A percentile compares a stretch with the other conserved stretches of the same genome.
phyloP scores from a whole-genome alignment of 768 basidiomycete species.

The Termitomyces sp. region DNA sequence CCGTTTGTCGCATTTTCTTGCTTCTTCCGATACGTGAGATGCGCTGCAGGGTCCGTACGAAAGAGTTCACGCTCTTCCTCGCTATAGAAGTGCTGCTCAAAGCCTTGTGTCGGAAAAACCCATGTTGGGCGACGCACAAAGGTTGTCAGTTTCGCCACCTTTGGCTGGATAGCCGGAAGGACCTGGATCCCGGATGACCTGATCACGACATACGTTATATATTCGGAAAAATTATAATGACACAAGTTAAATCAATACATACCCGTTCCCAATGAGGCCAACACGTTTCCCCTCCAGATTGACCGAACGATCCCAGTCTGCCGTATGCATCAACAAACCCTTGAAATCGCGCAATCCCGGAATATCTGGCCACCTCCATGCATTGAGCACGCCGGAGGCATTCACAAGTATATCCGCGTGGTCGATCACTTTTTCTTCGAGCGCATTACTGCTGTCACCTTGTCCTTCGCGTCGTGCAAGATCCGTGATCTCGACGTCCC shows the following conservation, averaged over 20 bases:
- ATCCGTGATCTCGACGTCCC: constrained; percentile 24
- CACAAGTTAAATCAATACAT: background rate
- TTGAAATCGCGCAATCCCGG: constrained; percentile 26
- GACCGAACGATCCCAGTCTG: constrained; percentile 23
- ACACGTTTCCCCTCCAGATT: constrained; percentile 29
- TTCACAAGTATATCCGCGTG: constrained; percentile 29
- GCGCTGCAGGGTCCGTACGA: constrained; percentile 29
- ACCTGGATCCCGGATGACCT: constrained; percentile 31
- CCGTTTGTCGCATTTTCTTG: constrained; percentile 36
- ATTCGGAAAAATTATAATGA: background rate
- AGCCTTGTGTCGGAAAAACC: constrained; percentile 22
- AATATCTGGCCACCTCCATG: constrained; percentile 35
- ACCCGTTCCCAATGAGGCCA: constrained; percentile 35
- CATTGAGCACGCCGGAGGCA: constrained; percentile 28
- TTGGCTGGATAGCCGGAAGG: constrained; percentile 26
- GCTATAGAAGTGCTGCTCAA: constrained; percentile 26
- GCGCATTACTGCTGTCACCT: background rate
- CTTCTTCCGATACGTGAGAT: constrained; percentile 35
- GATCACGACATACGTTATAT: background rate
- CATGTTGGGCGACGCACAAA: constrained; percentile 29
- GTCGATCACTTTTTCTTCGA: constrained; percentile 16
- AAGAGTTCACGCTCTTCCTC: constrained; percentile 37
- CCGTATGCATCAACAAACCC: constrained; percentile 31
- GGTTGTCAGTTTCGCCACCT: constrained; percentile 28
- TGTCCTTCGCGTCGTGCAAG: background rate